Conservation (phyloP, 306 rosid species). For the Coriaria nepalensis region DNA sequence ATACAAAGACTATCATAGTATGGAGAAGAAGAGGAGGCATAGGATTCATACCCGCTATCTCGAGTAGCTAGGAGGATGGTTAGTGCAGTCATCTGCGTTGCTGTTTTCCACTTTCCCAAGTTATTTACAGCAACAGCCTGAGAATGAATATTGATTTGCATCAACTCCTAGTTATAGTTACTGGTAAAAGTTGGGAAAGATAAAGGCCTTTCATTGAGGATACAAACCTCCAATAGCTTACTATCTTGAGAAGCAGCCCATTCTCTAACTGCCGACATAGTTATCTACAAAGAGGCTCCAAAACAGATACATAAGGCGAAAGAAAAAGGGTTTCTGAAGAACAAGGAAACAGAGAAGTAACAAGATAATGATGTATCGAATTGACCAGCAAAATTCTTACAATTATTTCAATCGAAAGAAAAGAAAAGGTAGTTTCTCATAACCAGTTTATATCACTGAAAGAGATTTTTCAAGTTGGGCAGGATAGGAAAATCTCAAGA, state of each 20-base stretch:
- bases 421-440: no score
- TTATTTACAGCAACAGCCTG: slow-evolving; percentile 99
- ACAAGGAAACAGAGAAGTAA: not conserved
- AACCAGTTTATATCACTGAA: no score
- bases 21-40: slow-evolving; percentile 2
- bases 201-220: slow-evolving; percentile 7
- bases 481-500: no score
- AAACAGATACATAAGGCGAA: slow-evolving; percentile 15
- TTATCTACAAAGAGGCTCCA: slow-evolving; percentile 45
- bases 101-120: slow-evolving; percentile 99
- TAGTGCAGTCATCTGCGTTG: slow-evolving; percentile 83
- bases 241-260: slow-evolving; percentile 98
- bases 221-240: slow-evolving; percentile 81
- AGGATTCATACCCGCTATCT: slow-evolving; percentile 50
- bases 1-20: slow-evolving; percentile 10
- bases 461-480: no score
- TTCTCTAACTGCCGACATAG: slow-evolving; percentile 99
- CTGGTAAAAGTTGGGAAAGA: not conserved
- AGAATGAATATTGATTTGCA: no score
- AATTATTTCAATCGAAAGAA: no score
- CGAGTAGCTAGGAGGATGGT: slow-evolving; percentile 84
- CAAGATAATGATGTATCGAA: no score
- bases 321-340: slow-evolving; percentile 5
- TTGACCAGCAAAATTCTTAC: no score
- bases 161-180: no score